Percentiles rank a stretch among this genome's conserved stretches.
Evolutionary conservation across 495 filamentous ascomycete genomes (phyloP).

Genomic region (Penicillium pancosmium): DNA sequence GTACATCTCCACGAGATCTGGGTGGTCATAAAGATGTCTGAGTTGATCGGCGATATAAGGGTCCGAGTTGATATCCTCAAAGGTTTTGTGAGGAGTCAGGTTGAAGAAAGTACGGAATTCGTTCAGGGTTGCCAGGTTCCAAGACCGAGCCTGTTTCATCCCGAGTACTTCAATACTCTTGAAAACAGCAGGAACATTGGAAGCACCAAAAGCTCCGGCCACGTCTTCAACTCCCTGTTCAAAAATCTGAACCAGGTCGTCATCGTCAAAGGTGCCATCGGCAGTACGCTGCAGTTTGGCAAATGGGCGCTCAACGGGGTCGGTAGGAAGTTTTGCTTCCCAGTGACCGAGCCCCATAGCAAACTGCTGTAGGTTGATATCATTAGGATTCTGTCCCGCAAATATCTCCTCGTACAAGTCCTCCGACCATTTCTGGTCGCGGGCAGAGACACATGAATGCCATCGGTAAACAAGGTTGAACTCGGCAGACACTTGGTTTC

Average conservation of each 20-base stretch:
- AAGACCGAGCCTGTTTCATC: slow-evolving; percentile 79
- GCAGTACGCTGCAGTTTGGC: slow-evolving; percentile 59
- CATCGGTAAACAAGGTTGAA: slow-evolving; percentile 79
- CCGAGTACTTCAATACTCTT: slow-evolving; percentile 80
- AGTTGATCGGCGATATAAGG: slow-evolving; percentile 72
- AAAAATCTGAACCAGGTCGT: slow-evolving; percentile 70
- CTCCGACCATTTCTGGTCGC: slow-evolving; percentile 76
- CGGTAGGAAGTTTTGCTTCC: slow-evolving; percentile 56
- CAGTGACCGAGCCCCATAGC: slow-evolving; percentile 61
- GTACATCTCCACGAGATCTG: slow-evolving; percentile 81
- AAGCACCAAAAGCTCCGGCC: slow-evolving; percentile 65
- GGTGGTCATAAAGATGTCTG: slow-evolving; percentile 74
- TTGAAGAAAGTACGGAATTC: slow-evolving; percentile 85
- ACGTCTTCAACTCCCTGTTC: slow-evolving; percentile 63
- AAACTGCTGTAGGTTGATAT: slow-evolving; percentile 60
- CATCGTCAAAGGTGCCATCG: slow-evolving; percentile 66
- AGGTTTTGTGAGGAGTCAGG: slow-evolving; percentile 71
- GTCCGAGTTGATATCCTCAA: slow-evolving; percentile 85
- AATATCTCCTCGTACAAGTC: slow-evolving; percentile 67
- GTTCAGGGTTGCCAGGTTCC: slow-evolving; percentile 83
- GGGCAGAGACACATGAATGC: slow-evolving; percentile 75
- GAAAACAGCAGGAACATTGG: slow-evolving; percentile 73
- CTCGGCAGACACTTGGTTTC: slow-evolving; percentile 78
- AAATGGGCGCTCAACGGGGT: slow-evolving; percentile 68
- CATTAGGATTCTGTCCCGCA: slow-evolving; percentile 46